Percentiles rank a stretch among this genome's conserved stretches.
These are phyloP conservation scores for Nannochloris sp. DNA, from an alignment of 139 green algal genomes.

Conservation along the genomic window DNA sequence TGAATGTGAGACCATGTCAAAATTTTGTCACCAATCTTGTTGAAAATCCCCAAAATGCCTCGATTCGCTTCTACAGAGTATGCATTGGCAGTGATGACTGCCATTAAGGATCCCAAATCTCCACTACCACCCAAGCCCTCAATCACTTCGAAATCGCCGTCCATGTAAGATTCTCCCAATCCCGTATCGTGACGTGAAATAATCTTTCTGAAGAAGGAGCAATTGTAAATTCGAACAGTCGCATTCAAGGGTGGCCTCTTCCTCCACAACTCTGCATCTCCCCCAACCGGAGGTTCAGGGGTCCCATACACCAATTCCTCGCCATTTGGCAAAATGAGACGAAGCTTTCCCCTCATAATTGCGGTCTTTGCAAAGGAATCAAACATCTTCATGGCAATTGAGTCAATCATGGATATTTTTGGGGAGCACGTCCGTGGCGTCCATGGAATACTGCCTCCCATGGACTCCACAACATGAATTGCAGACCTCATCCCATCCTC, in stretches of 20 bases:
- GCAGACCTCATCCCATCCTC: conserved; percentile 84
- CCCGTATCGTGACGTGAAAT: conserved; percentile 73
- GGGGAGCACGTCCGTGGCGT: conserved; percentile 37
- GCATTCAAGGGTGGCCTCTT: conserved; percentile 32
- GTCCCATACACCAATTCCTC: conserved; percentile 58
- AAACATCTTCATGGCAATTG: conserved; percentile 23
- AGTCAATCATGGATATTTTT: conserved; percentile 41
- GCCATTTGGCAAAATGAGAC: conserved; percentile 79
- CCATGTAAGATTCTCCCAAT: conserved; percentile 89
- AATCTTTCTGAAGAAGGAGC: conserved; percentile 68
- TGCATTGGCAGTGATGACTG: conserved; percentile 55
- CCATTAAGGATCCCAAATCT: conserved; percentile 58
- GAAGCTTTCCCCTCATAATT: conserved; percentile 54
- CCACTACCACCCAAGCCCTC: conserved; percentile 13
- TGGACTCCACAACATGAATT: conserved; percentile 44
- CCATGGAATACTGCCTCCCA: conserved; percentile 49
- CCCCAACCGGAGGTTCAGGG: neutral
- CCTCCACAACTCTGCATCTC: conserved; percentile 46
- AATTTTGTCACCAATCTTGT: conserved; percentile 69
- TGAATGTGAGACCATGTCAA: conserved; percentile 61
- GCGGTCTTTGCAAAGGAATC: conserved; percentile 47
- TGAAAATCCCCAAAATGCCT: conserved; percentile 57
- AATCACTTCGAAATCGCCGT: conserved; percentile 54
- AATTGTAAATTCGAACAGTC: conserved; percentile 59
- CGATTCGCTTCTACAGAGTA: conserved; percentile 34